These are phyloP conservation scores for Coniferiporia weirii DNA, from an alignment of 1,284 basidiomycete genomes.

Conservation along the genomic window DNA sequence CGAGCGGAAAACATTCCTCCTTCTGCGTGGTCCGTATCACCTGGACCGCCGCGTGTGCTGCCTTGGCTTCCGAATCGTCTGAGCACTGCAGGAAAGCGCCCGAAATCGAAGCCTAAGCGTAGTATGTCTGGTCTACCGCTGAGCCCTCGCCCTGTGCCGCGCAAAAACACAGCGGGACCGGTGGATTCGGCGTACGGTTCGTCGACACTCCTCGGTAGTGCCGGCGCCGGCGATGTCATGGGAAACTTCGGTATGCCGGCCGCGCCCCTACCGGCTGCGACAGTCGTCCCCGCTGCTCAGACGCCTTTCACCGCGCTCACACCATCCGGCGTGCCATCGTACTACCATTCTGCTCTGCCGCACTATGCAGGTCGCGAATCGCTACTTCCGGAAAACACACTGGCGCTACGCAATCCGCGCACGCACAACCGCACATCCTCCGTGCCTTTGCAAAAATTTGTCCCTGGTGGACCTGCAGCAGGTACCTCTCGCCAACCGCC, in stretches of 20 bases:
- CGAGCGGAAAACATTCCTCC: conserved; percentile 25
- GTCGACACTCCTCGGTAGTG: not conserved
- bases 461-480: not conserved
- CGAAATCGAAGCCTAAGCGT: conserved; percentile 3
- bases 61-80: conserved; percentile 33
- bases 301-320: not conserved
- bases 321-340: conserved; percentile 11
- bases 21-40: conserved; percentile 40
- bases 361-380: conserved; percentile 6
- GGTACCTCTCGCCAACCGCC: conserved; percentile 27
- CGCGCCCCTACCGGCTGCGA: conserved; percentile 20
- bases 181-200: not conserved
- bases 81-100: conserved; percentile 11
- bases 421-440: conserved; percentile 15
- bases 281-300: conserved; percentile 23
- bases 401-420: not conserved
- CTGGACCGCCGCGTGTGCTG: conserved; percentile 27
- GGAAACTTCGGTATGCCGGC: conserved; percentile 19
- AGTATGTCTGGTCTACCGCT: not conserved
- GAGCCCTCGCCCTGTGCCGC: conserved; percentile 18
- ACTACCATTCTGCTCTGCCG: conserved; percentile 11
- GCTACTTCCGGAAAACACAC: conserved; percentile 7
- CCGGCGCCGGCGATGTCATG: not conserved
- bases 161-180: conserved; percentile 25
- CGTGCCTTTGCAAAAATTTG: not conserved